Base-by-base conservation (phyloP, 257 asterid species). In the Petunia axillaris region DNA sequence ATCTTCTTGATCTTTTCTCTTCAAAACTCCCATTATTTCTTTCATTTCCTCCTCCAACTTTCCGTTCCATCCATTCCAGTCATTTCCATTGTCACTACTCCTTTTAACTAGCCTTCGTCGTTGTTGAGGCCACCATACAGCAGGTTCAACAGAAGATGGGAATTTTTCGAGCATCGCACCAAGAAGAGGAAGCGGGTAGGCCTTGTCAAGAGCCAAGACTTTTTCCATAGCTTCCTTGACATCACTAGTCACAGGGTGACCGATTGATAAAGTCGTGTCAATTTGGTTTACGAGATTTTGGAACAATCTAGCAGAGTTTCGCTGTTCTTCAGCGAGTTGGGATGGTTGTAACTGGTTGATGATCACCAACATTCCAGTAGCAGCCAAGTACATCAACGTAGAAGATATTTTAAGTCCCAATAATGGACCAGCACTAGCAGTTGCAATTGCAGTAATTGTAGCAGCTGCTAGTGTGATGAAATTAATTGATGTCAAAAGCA, bases 301-400 rank as follows among this genome's bases (percentile, higher is more conserved):
- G 85, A 93, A 91, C 70, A 91, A 81, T 82, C 97, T 88, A 0
- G 75, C 53, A 0, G 95, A 95, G 55, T 89, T 93, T 55, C 95
- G 57, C 14, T 93, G 98, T 46, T 93, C 98, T 63, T 93, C 97
- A 0, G 89, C 94, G 0, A 93, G 88, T 79, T 93, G 98, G n/a
- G 94, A 91, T 0, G 98, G 94, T 77, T 93, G 98, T 57, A 91
- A 83, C 52, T 89, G 85, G 46, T 85, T 87, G 82, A 85, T 75
- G 2, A 87, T 11, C 25, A 50, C 44, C 38, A 87, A 16, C 80
- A 87, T 54, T 46, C 63, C 87, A 1, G 87, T 85, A 0, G 88
- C 87, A 2, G 84, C 81, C 25, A 87, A 16, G 65, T 85, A 87
- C 82, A 87, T 39, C 1, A 81, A 7, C 1, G 88, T 81, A 3